Percentiles rank a stretch among this genome's conserved stretches.
These are phyloP conservation scores for Canavalia ensiformis DNA, from an alignment of 306 rosid species.

Conservation along the genomic window DNA sequence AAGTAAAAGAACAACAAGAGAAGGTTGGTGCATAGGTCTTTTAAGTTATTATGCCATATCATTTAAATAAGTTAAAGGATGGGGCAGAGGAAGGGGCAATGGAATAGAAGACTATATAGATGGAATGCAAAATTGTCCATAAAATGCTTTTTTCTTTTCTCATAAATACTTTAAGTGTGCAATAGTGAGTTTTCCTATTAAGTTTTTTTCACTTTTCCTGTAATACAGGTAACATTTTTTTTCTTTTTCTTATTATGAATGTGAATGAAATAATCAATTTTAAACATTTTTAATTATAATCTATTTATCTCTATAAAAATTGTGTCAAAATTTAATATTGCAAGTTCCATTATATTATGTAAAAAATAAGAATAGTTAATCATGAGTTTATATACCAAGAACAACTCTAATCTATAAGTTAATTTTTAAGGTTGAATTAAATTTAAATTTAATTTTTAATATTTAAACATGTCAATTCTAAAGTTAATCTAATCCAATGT, in stretches of 20 bases:
- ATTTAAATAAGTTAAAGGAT: not conserved
- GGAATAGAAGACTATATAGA: not conserved
- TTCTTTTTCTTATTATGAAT: not conserved
- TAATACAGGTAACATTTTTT: not conserved
- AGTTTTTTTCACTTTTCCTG: slow-evolving; percentile 1
- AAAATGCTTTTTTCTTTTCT: not conserved
- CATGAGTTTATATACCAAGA: no score
- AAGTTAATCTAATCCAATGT: no score
- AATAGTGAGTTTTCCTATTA: not conserved
- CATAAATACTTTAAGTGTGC: not conserved
- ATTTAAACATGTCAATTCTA: no score
- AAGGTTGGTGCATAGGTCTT: slow-evolving; percentile 90
- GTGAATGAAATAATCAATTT: not conserved
- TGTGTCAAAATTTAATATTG: not conserved
- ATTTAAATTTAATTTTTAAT: no score
- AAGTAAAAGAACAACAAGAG: slow-evolving; percentile 96
- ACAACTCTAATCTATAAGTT: no score
- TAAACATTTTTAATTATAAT: not conserved
- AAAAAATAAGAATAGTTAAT: no score
- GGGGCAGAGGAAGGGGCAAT: not conserved
- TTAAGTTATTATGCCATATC: not conserved
- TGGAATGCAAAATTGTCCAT: not conserved
- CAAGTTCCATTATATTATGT: no score
- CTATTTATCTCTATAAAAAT: not conserved
- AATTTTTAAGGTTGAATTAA: no score